phyloP scores from a whole-genome alignment of 306 rosid species.

The Dalbergia cochinchinensis region DNA sequence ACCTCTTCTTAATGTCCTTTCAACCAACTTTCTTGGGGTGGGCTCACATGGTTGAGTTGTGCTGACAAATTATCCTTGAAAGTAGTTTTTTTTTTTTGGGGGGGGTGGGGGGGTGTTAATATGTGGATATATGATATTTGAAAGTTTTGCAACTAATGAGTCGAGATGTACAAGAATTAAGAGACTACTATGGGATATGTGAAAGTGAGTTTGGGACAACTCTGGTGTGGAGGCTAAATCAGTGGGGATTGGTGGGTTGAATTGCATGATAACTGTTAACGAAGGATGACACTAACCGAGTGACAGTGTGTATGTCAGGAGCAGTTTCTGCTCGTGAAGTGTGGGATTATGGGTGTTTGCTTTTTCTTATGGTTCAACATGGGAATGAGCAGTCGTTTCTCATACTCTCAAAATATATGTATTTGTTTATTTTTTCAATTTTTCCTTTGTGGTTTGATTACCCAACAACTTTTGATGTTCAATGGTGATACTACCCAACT shows the following conservation, averaged over 20 bases:
- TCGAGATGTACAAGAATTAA: neutral
- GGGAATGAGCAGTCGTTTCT: neutral
- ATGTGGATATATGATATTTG: neutral
- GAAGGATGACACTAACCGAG: neutral
- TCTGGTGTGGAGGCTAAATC: no score
- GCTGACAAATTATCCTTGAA: neutral
- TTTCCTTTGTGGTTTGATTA: neutral
- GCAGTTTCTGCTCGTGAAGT: neutral
- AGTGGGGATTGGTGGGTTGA: no score
- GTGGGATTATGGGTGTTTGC: neutral
- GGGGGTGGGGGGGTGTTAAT: neutral
- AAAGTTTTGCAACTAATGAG: neutral
- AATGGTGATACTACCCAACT: slow-evolving; percentile 13
- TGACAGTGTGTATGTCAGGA: neutral
- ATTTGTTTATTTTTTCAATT: neutral
- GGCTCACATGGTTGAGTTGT: slow-evolving; percentile 5
- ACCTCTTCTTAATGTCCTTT: neutral
- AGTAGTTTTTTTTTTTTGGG: neutral
- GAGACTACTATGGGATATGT: neutral
- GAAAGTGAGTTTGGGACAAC: no score
- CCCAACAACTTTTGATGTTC: neutral
- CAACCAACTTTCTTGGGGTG: slow-evolving; percentile 2
- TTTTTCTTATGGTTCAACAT: neutral
- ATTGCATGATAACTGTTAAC: no score
- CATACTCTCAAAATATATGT: neutral